These are phyloP conservation scores for Lizonia empirigonia DNA, from an alignment of 2,329 filamentous ascomycete species.

Conservation along the genomic window DNA sequence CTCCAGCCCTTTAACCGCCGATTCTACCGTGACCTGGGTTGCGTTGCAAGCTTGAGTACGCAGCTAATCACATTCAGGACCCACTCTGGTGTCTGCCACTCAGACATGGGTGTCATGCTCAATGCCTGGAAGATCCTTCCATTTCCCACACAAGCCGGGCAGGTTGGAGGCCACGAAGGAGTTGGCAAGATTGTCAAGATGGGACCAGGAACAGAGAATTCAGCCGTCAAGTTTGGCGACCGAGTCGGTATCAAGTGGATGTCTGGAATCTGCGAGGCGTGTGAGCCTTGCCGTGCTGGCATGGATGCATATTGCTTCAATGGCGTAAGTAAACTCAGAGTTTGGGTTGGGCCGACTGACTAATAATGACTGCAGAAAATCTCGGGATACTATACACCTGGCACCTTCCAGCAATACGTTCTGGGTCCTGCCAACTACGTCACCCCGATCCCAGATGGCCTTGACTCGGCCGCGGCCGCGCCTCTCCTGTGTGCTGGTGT, in stretches of 20 bases:
- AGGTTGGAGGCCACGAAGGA: conserved; percentile 73
- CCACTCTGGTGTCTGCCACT: conserved; percentile 70
- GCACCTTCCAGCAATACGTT: conserved; percentile 75
- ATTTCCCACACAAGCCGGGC: conserved; percentile 62
- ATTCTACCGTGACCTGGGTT: neutral
- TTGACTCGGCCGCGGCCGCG: conserved; percentile 66
- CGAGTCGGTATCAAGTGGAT: conserved; percentile 75
- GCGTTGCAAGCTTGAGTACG: neutral
- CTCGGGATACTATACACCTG: conserved; percentile 70
- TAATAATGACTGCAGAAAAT: conserved; percentile 47
- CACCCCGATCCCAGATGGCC: conserved; percentile 68
- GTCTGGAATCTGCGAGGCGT: conserved; percentile 58
- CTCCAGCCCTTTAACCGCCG: neutral
- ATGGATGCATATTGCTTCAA: conserved; percentile 48
- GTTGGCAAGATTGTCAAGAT: conserved; percentile 69
- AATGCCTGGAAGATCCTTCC: conserved; percentile 62
- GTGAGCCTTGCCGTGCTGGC: conserved; percentile 50
- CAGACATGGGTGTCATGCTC: conserved; percentile 60
- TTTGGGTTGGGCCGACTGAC: neutral
- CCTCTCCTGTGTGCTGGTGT: conserved; percentile 71
- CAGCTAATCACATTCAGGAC: conserved; percentile 41
- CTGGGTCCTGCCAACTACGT: conserved; percentile 70
- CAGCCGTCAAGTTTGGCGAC: conserved; percentile 67
- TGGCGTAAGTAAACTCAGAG: conserved; percentile 31
- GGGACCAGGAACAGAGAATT: conserved; percentile 62